A percentile compares a stretch with the other conserved stretches of the same genome.
phyloP scores from a whole-genome alignment of 2,329 filamentous ascomycete genomes.

The Beauveria sp. region DNA sequence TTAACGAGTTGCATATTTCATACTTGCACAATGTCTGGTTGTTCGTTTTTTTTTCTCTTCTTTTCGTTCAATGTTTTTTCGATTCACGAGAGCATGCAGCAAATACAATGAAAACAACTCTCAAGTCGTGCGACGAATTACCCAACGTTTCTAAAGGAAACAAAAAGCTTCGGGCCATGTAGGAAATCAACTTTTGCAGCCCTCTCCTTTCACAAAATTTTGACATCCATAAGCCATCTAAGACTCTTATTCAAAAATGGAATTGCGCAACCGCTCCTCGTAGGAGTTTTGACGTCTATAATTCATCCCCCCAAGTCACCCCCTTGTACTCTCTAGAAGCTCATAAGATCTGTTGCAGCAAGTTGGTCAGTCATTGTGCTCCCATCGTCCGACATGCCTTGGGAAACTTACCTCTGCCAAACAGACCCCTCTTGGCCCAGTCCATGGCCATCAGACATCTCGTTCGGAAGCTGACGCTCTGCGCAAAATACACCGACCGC shows the following conservation, averaged over 20 bases:
- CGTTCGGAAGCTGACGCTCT: slow-evolving; percentile 90
- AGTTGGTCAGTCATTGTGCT: background rate
- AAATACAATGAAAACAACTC: background rate
- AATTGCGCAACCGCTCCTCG: no score
- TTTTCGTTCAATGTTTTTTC: background rate
- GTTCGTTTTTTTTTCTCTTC: background rate
- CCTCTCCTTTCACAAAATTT: no score
- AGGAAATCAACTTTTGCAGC: background rate
- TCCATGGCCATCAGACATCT: slow-evolving; percentile 90
- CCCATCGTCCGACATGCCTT: background rate
- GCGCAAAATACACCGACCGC: slow-evolving; percentile 93
- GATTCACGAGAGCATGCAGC: background rate
- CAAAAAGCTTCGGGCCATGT: background rate
- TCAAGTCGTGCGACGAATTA: background rate
- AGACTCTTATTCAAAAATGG: no score
- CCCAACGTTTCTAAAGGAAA: background rate
- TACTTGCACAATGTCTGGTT: background rate
- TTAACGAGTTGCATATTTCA: background rate
- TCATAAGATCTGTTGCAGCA: slow-evolving; percentile 26
- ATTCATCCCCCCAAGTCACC: background rate
- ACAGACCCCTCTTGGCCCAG: slow-evolving; percentile 93
- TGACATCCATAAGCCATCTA: no score
- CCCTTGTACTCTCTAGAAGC: slow-evolving; percentile 17
- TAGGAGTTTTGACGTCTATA: no score
- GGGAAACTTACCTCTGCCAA: slow-evolving; percentile 72